A percentile compares a stretch with the other conserved stretches of the same genome.
Conservation (phyloP, 1,284 basidiomycete genomes). For the Fomitopsis pinicola region DNA sequence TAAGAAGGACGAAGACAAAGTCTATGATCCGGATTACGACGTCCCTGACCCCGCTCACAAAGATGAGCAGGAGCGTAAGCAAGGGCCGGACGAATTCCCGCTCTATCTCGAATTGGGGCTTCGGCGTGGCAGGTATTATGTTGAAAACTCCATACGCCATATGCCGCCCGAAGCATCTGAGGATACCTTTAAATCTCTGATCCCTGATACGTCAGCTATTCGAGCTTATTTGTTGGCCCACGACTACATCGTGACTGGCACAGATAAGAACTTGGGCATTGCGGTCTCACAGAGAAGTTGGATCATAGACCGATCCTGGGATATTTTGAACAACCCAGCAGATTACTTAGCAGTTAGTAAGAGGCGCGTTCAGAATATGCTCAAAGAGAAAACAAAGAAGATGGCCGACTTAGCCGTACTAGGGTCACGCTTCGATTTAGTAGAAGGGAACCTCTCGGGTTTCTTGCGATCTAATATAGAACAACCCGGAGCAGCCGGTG, state of each 20-base stretch:
- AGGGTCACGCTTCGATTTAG: neutral
- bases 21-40: neutral
- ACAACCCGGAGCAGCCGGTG: neutral
- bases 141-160: too few species aligned
- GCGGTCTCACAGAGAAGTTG: neutral
- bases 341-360: neutral
- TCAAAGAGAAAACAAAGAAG: neutral
- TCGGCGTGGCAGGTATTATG: too few species aligned
- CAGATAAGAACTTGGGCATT: neutral
- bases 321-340: neutral
- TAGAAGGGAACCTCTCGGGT: neutral
- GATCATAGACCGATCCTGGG: neutral
- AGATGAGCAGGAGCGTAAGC: too few species aligned
- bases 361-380: neutral
- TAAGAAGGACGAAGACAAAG: neutral
- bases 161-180: too few species aligned
- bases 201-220: neutral
- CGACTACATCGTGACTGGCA: neutral
- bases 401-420: neutral
- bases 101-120: too few species aligned
- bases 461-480: neutral
- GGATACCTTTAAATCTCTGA: neutral
- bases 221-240: neutral
- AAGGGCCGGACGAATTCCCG: too few species aligned
- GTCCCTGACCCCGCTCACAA: too few species aligned